Conservation (phyloP, 371 early-diverging fungal genomes). For the Mortierella sp. region DNA sequence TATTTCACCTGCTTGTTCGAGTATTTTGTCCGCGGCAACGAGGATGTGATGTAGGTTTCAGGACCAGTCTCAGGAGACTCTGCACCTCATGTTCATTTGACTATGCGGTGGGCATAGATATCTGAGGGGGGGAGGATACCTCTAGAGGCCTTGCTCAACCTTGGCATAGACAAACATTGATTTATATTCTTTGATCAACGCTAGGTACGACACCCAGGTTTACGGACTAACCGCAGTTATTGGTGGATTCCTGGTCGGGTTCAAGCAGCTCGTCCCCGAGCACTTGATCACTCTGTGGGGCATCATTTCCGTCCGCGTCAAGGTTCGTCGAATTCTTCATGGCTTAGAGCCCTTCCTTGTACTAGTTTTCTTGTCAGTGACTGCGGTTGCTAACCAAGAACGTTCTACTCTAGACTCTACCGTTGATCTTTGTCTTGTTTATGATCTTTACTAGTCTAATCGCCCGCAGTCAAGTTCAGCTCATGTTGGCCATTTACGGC, state of each 20-base stretch:
- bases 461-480: slow-evolving; percentile 47
- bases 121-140: too few relatives aligned
- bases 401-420: slow-evolving; percentile 56
- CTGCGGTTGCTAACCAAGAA: too few relatives aligned
- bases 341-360: too few relatives aligned
- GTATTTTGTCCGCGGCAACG: slow-evolving; percentile 67
- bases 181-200: background rate
- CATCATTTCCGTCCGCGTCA: slow-evolving; percentile 64
- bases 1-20: slow-evolving; percentile 66
- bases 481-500: slow-evolving; percentile 70
- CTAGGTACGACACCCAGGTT: slow-evolving; percentile 61
- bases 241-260: slow-evolving; percentile 79
- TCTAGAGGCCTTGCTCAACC: too few relatives aligned
- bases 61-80: background rate
- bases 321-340: slow-evolving; percentile 38
- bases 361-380: too few relatives aligned
- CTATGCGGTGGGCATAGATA: too few relatives aligned
- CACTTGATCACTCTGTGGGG: slow-evolving; percentile 65
- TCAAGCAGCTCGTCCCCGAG: slow-evolving; percentile 78
- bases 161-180: too few relatives aligned
- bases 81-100: background rate
- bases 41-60: slow-evolving; percentile 56
- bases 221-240: slow-evolving; percentile 76
- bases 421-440: slow-evolving; percentile 55
- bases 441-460: slow-evolving; percentile 58